Evolutionary conservation across 2,329 filamentous ascomycete genomes (phyloP).

Genomic region (Chaetomiaceae sp.): DNA sequence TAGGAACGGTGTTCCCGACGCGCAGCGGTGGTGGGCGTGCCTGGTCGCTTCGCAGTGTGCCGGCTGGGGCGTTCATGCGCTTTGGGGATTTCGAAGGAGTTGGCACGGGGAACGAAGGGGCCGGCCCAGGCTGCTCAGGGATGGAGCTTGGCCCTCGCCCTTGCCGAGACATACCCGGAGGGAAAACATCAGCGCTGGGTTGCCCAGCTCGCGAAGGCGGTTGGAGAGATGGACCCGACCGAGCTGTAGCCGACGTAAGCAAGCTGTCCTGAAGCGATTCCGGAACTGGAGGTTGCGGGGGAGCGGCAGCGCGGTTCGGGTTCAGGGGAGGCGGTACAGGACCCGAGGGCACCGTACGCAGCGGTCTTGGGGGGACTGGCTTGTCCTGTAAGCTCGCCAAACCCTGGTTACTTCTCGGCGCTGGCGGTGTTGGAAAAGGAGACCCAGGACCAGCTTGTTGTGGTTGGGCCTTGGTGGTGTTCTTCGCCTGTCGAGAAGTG

Average conservation of each 20-base stretch:
- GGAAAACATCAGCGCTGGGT: not conserved
- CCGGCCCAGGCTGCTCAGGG: constrained; percentile 7
- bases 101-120: constrained; percentile 6
- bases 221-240: not conserved
- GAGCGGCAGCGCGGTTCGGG: not conserved
- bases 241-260: not conserved
- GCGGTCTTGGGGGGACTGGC: not conserved
- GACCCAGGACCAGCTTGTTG: constrained; percentile 1
- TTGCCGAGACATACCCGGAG: not conserved
- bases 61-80: not conserved
- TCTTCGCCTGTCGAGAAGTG: not conserved
- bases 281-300: not conserved
- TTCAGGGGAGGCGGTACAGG: not conserved
- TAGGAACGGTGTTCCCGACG: not conserved
- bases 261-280: not conserved
- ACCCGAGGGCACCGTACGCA: not conserved
- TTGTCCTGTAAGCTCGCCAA: not conserved
- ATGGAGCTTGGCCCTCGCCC: not conserved
- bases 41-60: not conserved
- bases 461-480: not conserved
- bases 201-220: not conserved
- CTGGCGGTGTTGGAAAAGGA: constrained; percentile 5
- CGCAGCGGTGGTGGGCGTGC: not conserved
- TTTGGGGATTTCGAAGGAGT: not conserved
- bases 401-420: not conserved